Evolutionary conservation across 805 yeast genomes (phyloP).

Genomic region (Saccharomyces mikatae): DNA sequence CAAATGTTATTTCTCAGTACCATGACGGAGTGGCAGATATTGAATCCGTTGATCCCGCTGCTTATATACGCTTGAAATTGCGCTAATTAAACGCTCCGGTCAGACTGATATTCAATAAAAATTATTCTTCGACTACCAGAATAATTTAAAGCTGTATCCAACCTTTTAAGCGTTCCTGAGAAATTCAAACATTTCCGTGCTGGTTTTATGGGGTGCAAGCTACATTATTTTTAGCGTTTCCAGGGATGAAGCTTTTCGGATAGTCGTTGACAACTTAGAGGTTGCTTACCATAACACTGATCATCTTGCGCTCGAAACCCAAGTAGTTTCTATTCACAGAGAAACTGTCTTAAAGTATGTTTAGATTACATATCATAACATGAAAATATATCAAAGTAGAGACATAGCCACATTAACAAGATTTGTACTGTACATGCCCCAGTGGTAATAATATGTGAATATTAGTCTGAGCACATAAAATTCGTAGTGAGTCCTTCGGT

Average conservation of each 20-base stretch:
- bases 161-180: slow-evolving; percentile 28
- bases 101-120: slow-evolving; percentile 29
- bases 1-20: slow-evolving; percentile 27
- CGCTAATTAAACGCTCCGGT: slow-evolving; percentile 21
- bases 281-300: slow-evolving; percentile 31
- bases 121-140: slow-evolving; percentile 32
- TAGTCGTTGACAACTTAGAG: slow-evolving; percentile 27
- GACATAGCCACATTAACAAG: no score
- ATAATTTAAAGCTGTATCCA: slow-evolving; percentile 29
- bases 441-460: no score
- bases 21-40: slow-evolving; percentile 25
- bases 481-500: no score
- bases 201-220: slow-evolving; percentile 37
- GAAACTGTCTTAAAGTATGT: no score
- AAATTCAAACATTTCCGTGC: slow-evolving; percentile 28
- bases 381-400: no score
- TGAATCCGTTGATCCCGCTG: slow-evolving; percentile 28
- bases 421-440: no score
- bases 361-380: no score
- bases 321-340: slow-evolving; percentile 24
- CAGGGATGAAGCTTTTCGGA: slow-evolving; percentile 35
- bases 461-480: no score
- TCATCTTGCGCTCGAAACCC: slow-evolving; percentile 34
- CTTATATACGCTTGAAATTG: slow-evolving; percentile 28
- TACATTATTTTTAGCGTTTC: slow-evolving; percentile 30